Percentiles rank a stretch among this genome's conserved stretches.
Evolutionary conservation across 208 protist species (phyloP).

Genomic region (Polymyxa betae): DNA sequence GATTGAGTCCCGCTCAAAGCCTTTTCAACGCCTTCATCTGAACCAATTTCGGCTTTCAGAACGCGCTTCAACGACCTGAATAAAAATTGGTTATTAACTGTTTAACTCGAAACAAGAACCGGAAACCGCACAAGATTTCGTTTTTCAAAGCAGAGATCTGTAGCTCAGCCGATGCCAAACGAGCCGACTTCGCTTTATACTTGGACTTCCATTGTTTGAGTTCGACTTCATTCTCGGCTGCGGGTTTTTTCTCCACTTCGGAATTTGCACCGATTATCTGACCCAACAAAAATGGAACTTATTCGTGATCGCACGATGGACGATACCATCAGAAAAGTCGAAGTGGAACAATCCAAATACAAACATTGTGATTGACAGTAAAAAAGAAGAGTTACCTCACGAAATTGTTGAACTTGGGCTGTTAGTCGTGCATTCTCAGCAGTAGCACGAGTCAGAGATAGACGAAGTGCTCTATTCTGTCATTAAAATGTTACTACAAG

Average conservation of each 20-base stretch:
- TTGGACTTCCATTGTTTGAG: background rate
- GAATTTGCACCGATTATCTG: background rate
- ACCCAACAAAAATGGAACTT: background rate
- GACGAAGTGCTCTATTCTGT: constrained; percentile 4
- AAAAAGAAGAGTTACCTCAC: background rate
- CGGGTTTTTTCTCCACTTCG: background rate
- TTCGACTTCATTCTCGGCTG: background rate
- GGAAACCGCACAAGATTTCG: background rate
- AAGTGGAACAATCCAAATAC: no score
- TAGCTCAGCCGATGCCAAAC: background rate
- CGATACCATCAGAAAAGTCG: no score
- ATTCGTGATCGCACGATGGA: no score
- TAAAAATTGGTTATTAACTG: background rate
- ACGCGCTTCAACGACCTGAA: constrained; percentile 16
- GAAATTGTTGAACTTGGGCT: constrained; percentile 31
- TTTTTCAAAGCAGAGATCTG: constrained; percentile 26
- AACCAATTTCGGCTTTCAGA: constrained; percentile 8
- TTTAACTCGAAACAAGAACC: background rate
- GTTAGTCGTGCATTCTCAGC: background rate
- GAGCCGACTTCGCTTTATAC: background rate
- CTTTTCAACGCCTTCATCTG: background rate
- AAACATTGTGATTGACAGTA: no score
- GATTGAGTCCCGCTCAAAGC: constrained; percentile 2
- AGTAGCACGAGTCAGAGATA: background rate
- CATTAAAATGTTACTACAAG: background rate